Base-by-base conservation (phyloP, 768 basidiomycete genomes). In the Wakefieldia striispora region DNA sequence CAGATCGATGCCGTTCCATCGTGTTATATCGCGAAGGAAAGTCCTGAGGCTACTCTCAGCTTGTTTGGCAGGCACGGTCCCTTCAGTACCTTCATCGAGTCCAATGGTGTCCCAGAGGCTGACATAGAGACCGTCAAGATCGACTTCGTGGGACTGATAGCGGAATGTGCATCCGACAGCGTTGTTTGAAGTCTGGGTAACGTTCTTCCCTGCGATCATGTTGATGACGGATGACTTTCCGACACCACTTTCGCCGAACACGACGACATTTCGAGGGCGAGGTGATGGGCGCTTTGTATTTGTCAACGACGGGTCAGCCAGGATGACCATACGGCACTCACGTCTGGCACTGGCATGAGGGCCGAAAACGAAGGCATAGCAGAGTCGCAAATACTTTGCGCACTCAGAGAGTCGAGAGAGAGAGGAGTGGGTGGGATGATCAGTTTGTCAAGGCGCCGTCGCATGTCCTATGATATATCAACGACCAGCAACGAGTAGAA, bases 181-280 rank as follows among this genome's bases (percentile, higher is more conserved):
- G 5, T 58, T 41, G 23, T 58, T 66, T 16, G 70, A 72, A 19
- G 64, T 64, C 17, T 40, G 40, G 3, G 73, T 68, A 14, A 59
- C 40, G 4, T 63, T 41, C 7, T 44, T 14, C 13, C 61, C 65
- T 6, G 57, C 59, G 35, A 75, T 56, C 66, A 71, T 62, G 54
- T 75, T 76, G 53, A 76, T 61, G 29, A 75, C 53, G 0, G 71
- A 73, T 44, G 73, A 75, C 49, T 76, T 76, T 31, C 70, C 69
- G 13, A 61, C 45, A 10, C 75, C 72, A 6, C 66, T 66, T 50
- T 75, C 70, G 6, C 75, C 74, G 47, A 76, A 76, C 6, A 76
- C 42, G 24, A 76, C 60, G 34, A 75, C 43, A 48, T 75, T 75
- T 29, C 57, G 61, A 43, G 43, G 16, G 34, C 34, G 58, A 39